Percentiles rank a stretch among this genome's conserved stretches.
Conservation (phyloP, 1,284 basidiomycete genomes). For the Cystobasidiaceae sp. region DNA sequence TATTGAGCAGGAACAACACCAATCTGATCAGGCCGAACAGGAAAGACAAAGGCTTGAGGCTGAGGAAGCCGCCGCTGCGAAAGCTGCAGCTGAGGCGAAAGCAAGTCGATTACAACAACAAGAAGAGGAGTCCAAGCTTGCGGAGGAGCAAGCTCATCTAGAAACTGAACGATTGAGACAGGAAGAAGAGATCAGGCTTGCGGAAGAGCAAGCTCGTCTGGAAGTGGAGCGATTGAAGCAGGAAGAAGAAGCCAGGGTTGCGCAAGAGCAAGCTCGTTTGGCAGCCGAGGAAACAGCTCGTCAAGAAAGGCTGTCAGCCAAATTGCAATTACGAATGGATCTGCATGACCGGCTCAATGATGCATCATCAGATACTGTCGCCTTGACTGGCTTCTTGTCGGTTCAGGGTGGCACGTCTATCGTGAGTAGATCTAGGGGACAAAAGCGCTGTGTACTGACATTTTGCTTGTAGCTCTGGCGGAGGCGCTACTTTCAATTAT, state of each 20-base stretch:
- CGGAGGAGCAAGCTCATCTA: not conserved
- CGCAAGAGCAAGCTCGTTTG: not conserved
- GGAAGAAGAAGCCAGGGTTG: not conserved
- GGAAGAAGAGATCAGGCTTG: not conserved
- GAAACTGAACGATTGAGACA: not conserved
- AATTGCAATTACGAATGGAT: not conserved
- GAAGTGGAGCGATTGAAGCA: not conserved
- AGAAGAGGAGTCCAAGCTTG: not conserved
- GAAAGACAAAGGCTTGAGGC: not conserved
- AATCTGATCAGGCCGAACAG: not conserved
- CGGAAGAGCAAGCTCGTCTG: not conserved
- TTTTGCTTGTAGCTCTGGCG: slow-evolving; percentile 23
- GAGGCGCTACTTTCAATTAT: slow-evolving; percentile 21
- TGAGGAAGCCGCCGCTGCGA: not conserved
- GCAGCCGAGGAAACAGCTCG: slow-evolving; percentile 7
- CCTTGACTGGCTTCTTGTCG: slow-evolving; percentile 22
- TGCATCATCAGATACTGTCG: not conserved
- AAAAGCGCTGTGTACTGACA: not conserved
- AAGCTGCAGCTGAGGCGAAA: not conserved
- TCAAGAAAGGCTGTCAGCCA: slow-evolving; percentile 4
- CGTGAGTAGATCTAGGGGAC: not conserved
- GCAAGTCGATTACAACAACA: not conserved
- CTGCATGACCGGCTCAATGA: not conserved
- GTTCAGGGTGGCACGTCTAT: slow-evolving; percentile 28
- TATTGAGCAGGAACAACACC: not conserved